phyloP scores from a whole-genome alignment of 2,329 filamentous ascomycete species.

The Xenosphaeropsis pyriputrescens region DNA sequence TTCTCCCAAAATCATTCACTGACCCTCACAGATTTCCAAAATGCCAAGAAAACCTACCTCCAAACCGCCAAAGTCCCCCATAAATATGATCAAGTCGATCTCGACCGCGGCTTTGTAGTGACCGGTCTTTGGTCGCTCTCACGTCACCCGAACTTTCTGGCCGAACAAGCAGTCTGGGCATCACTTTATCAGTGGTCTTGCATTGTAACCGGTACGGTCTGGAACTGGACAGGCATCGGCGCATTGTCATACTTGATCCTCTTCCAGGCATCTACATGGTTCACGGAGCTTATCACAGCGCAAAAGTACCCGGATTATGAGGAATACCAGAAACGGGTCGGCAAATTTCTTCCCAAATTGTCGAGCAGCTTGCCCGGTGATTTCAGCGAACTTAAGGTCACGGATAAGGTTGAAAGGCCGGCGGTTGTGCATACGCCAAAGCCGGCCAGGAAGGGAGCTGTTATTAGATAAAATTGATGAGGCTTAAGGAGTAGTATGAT shows the following conservation, averaged over 20 bases:
- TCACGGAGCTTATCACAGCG: conserved; percentile 71
- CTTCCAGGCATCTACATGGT: conserved; percentile 78
- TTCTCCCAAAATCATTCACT: background rate
- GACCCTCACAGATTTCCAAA: conserved; percentile 49
- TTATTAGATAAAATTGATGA: background rate
- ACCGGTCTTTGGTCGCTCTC: conserved; percentile 77
- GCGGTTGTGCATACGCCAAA: too few species aligned
- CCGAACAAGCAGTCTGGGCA: conserved; percentile 86
- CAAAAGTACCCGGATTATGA: conserved; percentile 81
- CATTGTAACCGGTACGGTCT: conserved; percentile 51
- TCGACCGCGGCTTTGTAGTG: conserved; percentile 81
- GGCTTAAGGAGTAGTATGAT: too few species aligned
- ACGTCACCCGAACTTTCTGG: conserved; percentile 88
- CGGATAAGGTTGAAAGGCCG: background rate
- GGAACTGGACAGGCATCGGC: conserved; percentile 69
- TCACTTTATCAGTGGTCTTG: conserved; percentile 80
- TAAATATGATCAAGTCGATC: conserved; percentile 52
- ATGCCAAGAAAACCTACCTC: conserved; percentile 64
- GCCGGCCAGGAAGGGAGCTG: background rate
- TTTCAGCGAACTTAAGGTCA: background rate
- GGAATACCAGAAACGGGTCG: conserved; percentile 69
- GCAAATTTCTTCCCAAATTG: conserved; percentile 59
- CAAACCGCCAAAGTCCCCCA: conserved; percentile 55
- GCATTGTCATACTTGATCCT: conserved; percentile 56
- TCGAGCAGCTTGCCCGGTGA: conserved; percentile 1